These are phyloP conservation scores for Marsdenia floribunda DNA, from an alignment of 257 asterid genomes.

Conservation along the genomic window DNA sequence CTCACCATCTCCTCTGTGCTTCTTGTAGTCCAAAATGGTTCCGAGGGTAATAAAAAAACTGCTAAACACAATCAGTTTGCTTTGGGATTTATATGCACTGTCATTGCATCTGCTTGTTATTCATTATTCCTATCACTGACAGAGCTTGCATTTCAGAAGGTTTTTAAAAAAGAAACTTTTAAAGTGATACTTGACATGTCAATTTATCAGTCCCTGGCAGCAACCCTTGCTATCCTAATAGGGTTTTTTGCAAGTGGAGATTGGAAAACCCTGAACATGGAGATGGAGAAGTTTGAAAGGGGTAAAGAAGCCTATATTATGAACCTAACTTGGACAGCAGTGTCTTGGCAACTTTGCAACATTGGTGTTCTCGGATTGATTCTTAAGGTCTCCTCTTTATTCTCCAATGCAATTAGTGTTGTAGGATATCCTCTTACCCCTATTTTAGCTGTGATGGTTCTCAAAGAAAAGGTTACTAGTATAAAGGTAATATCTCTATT, in stretches of 20 bases:
- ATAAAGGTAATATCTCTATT: slow-evolving; percentile 5
- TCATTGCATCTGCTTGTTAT: slow-evolving; percentile 31
- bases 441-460: slow-evolving; percentile 18
- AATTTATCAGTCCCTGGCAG: slow-evolving; percentile 26
- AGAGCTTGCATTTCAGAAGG: slow-evolving; percentile 31
- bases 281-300: slow-evolving; percentile 27
- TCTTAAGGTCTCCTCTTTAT: slow-evolving; percentile 28
- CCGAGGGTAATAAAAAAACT: slow-evolving; percentile 20
- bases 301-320: slow-evolving; percentile 26
- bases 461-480: slow-evolving; percentile 16
- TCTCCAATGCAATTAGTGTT: slow-evolving; percentile 23
- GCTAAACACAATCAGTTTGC: slow-evolving; percentile 10
- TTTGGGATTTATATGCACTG: slow-evolving; percentile 32
- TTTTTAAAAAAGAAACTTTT: slow-evolving; percentile 17
- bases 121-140: slow-evolving; percentile 28
- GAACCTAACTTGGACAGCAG: slow-evolving; percentile 29
- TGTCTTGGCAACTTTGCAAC: slow-evolving; percentile 33
- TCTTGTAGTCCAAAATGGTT: slow-evolving; percentile 44
- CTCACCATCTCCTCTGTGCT: slow-evolving; percentile 49
- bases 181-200: slow-evolving; percentile 23
- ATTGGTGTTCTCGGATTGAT: slow-evolving; percentile 35
- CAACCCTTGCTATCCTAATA: slow-evolving; percentile 18
- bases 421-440: slow-evolving; percentile 19
- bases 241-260: slow-evolving; percentile 44
- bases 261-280: slow-evolving; percentile 33